Evolutionary conservation across 1,284 basidiomycete genomes (phyloP), one percentile per base, ranked within the genome.

Genomic region (Schizophyllum commune): DNA sequence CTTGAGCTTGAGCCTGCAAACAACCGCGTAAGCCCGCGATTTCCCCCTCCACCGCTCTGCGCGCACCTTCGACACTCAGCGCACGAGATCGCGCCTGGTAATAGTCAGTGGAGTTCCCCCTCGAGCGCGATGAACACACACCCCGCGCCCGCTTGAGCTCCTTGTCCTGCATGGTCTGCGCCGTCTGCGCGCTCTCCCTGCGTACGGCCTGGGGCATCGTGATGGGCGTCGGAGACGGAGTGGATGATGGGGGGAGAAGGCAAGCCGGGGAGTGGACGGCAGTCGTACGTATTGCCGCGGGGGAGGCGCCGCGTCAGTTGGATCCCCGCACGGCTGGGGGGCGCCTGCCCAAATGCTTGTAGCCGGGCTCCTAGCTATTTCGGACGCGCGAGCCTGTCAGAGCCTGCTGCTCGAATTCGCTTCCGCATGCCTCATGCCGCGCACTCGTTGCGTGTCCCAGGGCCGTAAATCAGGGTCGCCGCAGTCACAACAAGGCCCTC

Each of bases 21-120:
- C 13, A 17, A 47, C 39, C 39, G 39, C 32, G 53, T 32, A 22
- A 54, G 32, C 4, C 39, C 19, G 22, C 33, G 13, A 9, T 21
- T 22, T 32, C 60, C 39, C 19, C 19, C 22, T 39, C 7, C 21
- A n/a, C 11, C 15, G 47, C 17, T 34, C 17, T 51, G 70, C 53
- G 53, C 79, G 56, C 63, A 87, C 86, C 87, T 76, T 69, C 87
- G 74, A 70, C 87, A 89, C 70, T 89, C 88, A 13, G 87, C 87
- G 69, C 87, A 88, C 5, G 85, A 87, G 65, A 88, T 79, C 27
- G 84, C 83, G 39, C 86, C 77, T 79, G 60, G 5, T 32, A 60
- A 9, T 34, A 21, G 58, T 56, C 19, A 55, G 39, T 22, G 34
- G 20, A n/a, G 32, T 11, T 47, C 39, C 39, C 39, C 17, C 2